phyloP scores from a whole-genome alignment of 768 basidiomycete genomes.

The Russula virescens region DNA sequence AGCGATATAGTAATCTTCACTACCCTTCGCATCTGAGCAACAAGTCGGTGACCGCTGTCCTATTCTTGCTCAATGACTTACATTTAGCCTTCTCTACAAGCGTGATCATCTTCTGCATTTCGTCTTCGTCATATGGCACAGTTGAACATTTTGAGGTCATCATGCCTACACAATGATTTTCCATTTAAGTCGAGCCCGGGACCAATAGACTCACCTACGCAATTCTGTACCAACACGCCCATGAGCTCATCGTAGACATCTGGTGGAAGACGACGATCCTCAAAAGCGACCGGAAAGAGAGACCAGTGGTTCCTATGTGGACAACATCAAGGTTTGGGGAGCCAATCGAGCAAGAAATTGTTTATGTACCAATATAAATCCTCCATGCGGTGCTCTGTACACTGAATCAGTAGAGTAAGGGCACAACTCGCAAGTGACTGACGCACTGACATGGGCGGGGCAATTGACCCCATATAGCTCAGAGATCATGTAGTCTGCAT shows the following conservation, averaged over 20 bases:
- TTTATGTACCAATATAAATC: conserved; percentile 25
- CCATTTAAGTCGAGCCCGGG: neutral
- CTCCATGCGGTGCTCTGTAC: conserved; percentile 24
- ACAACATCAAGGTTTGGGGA: neutral
- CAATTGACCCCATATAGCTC: conserved; percentile 3
- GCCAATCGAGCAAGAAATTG: neutral
- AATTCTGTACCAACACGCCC: conserved; percentile 35
- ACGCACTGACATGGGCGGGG: conserved; percentile 18
- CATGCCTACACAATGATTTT: neutral
- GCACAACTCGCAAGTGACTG: neutral
- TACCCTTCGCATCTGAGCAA: neutral
- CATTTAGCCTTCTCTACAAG: conserved; percentile 5
- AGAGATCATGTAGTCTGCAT: conserved; percentile 32
- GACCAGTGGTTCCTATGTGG: conserved; percentile 30
- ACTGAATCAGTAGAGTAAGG: neutral
- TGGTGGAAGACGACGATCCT: conserved; percentile 6
- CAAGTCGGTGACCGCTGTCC: no score
- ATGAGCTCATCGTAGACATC: conserved; percentile 29
- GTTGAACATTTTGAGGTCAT: conserved; percentile 8
- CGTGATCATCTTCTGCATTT: conserved; percentile 2
- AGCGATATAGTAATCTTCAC: neutral
- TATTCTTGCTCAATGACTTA: neutral
- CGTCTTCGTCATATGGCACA: neutral
- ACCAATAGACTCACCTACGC: conserved; percentile 33
- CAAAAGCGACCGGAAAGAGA: conserved; percentile 25